Base-by-base conservation (phyloP, 495 filamentous ascomycete genomes). In the Tuber umbilicatum region DNA sequence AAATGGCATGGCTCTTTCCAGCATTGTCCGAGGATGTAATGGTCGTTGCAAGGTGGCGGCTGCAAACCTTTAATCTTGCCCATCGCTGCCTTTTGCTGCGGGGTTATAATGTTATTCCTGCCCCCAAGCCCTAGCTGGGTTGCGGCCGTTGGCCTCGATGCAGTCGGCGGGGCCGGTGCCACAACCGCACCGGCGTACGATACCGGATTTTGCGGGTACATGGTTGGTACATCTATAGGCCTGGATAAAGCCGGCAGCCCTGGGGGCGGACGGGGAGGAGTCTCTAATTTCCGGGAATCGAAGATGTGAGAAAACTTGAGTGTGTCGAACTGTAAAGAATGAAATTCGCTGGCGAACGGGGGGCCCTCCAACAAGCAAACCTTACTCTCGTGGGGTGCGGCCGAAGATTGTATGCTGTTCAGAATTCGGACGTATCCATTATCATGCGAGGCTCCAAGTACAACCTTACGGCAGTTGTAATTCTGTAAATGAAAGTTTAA, bases 361-460 rank as follows among this genome's bases (percentile, higher is more conserved):
- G 80, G 77, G n/a, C 80, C 80, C 45, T 81, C 79, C 68, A 81
- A 69, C 37, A 81, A 72, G 37, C 76, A 74, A 38, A 81, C 80
- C 55, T 76, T 81, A 40, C 45, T 38, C 31, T 70, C 67, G 31
- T 81, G 71, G 71, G 71, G 41, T 64, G 55, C 19, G 55, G 27
- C 55, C 31, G 80, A 75, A 68, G 76, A 80, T 39, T 39, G 42
- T 67, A 81, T 71, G 55, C 75, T 75, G 50, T 77, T 76, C 69
- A 81, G n/a, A 16, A 80, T 68, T 23, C 80, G 73, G 67, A 80
- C 80, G 69, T 81, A 81, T 55, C 80, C 80, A 71, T 81, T 81
- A 75, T 81, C 80, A 69, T 81, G 80, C 71, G 79, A 81, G 39
- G 76, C 80, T 73, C 79, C 80, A 71, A 81, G 79, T 55, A 81